phyloP scores from a whole-genome alignment of 805 yeast genomes.

The Pichia pseudocactophila region DNA sequence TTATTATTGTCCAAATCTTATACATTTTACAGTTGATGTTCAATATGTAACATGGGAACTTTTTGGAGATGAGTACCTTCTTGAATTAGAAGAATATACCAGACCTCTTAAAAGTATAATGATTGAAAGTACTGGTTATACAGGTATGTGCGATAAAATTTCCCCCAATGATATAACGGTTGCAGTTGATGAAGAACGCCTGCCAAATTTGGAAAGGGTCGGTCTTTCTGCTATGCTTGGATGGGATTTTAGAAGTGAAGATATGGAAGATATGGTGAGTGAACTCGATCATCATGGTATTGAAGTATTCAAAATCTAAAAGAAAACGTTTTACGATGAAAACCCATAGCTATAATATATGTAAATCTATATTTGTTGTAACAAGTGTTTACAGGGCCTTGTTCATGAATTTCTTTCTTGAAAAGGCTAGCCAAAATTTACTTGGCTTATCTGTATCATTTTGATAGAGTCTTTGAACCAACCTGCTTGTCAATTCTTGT shows the following conservation, averaged over 20 bases:
- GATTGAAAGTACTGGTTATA: constrained; percentile 77
- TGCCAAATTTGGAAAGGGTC: constrained; percentile 58
- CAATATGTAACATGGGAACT: constrained; percentile 60
- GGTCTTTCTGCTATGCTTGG: constrained; percentile 71
- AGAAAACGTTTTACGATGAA: neutral
- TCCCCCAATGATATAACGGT: constrained; percentile 85
- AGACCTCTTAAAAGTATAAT: constrained; percentile 52
- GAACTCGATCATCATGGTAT: constrained; percentile 64
- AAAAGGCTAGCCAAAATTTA: constrained; percentile 93
- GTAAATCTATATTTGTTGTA: neutral
- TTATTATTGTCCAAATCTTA: constrained; percentile 65
- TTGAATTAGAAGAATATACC: constrained; percentile 22
- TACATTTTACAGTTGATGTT: constrained; percentile 57
- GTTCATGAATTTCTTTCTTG: constrained; percentile 93
- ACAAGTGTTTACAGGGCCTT: constrained; percentile 52
- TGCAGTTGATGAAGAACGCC: constrained; percentile 69
- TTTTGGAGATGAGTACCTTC: constrained; percentile 39
- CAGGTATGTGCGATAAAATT: constrained; percentile 74
- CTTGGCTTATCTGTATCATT: constrained; percentile 58
- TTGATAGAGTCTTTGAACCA: constrained; percentile 63
- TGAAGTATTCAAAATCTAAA: constrained; percentile 12
- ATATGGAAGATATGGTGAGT: constrained; percentile 54
- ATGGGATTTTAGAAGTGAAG: constrained; percentile 66
- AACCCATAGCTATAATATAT: neutral
- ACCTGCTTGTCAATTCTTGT: constrained; percentile 81